Evolutionary conservation across 2,329 filamentous ascomycete genomes (phyloP).

Genomic region (Colletotrichum lindemuthianum): DNA sequence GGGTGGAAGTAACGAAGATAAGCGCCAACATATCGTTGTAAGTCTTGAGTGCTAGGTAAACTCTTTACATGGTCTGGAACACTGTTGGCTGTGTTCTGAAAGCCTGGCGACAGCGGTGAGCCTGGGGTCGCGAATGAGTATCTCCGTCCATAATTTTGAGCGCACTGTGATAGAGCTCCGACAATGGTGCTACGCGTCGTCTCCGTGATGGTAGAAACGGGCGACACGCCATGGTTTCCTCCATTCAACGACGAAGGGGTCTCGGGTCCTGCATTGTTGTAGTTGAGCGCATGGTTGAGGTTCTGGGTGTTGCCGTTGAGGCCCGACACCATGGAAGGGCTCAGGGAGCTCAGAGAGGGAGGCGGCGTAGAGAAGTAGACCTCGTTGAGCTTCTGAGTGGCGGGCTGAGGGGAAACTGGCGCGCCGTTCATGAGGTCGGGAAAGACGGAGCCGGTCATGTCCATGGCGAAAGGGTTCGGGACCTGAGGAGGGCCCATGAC

Average conservation of each 20-base stretch:
- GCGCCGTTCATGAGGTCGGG: constrained; percentile 78
- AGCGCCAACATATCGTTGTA: constrained; percentile 89
- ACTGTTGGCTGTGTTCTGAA: constrained; percentile 59
- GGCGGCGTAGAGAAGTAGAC: constrained; percentile 83
- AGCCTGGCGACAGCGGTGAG: constrained; percentile 64
- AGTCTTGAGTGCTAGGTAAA: constrained; percentile 83
- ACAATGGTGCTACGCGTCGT: constrained; percentile 70
- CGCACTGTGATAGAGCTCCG: constrained; percentile 67
- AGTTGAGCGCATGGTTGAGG: constrained; percentile 71
- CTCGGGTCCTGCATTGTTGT: constrained; percentile 72
- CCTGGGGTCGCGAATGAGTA: constrained; percentile 69
- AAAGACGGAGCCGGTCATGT: constrained; percentile 78
- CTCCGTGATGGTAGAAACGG: constrained; percentile 73
- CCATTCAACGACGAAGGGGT: constrained; percentile 78
- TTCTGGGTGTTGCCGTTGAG: constrained; percentile 61
- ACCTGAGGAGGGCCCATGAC: constrained; percentile 76
- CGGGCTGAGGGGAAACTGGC: constrained; percentile 80
- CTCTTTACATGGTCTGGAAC: constrained; percentile 61
- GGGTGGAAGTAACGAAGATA: constrained; percentile 95
- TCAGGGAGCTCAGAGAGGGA: constrained; percentile 77
- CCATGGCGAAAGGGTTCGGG: constrained; percentile 77
- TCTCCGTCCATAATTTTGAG: constrained; percentile 68
- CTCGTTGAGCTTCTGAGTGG: constrained; percentile 77
- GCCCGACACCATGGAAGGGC: constrained; percentile 76
- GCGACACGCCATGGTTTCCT: constrained; percentile 67